Percentiles rank a stretch among this genome's conserved stretches.
Evolutionary conservation across 257 asterid species (phyloP).

Genomic region (Phtheirospermum japonicum): DNA sequence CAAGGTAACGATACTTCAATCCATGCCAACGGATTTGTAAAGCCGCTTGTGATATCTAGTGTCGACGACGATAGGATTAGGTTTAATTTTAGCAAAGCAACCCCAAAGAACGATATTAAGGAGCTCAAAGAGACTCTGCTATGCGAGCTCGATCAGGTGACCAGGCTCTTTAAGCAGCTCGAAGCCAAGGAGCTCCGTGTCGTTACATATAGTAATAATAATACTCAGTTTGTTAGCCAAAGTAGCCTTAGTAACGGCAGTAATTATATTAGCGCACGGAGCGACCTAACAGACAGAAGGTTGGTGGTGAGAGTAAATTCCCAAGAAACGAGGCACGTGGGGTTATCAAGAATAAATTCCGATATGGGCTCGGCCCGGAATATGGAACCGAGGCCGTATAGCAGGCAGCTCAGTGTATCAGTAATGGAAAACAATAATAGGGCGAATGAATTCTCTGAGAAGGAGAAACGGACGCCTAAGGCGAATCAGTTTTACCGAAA

Average conservation of each 20-base stretch:
- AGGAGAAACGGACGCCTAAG: constrained; percentile 83
- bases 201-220: constrained; percentile 30
- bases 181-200: constrained; percentile 54
- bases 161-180: constrained; percentile 40
- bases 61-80: constrained; percentile 58
- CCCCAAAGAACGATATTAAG: constrained; percentile 43
- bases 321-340: constrained; percentile 32
- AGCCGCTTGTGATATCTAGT: constrained; percentile 38
- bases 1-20: not conserved
- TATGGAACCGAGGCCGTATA: constrained; percentile 42
- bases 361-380: constrained; percentile 45
- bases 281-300: constrained; percentile 29
- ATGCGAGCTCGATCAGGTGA: constrained; percentile 56
- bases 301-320: constrained; percentile 45
- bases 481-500: constrained; percentile 68
- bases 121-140: constrained; percentile 47
- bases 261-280: constrained; percentile 28
- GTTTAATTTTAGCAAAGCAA: constrained; percentile 44
- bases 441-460: constrained; percentile 45
- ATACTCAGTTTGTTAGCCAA: constrained; percentile 28
- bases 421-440: constrained; percentile 41
- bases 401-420: constrained; percentile 58
- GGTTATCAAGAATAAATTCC: constrained; percentile 37
- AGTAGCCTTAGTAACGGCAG: constrained; percentile 28
- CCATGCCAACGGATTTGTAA: constrained; percentile 16